phyloP scores from a whole-genome alignment of 495 filamentous ascomycete genomes.

The Penicillium cinerascens region DNA sequence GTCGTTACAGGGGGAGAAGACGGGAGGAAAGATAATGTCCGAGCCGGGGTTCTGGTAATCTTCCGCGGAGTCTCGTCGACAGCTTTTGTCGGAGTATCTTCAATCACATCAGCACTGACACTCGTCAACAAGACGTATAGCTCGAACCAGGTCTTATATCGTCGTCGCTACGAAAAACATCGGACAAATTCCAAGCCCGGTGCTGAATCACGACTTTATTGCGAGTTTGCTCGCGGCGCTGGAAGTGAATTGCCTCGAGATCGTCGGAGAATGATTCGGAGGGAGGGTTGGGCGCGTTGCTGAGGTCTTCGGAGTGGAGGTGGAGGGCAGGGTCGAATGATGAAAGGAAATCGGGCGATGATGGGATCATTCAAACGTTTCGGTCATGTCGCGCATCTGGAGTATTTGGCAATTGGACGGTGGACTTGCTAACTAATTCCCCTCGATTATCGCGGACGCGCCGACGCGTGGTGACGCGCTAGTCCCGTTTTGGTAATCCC shows the following conservation, averaged over 20 bases:
- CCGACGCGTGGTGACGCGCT: conserved; percentile 35
- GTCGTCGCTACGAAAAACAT: conserved; percentile 63
- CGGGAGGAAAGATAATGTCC: conserved; percentile 19
- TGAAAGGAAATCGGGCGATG: conserved; percentile 35
- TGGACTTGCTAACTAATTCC: conserved; percentile 3
- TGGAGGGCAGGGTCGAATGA: conserved; percentile 54
- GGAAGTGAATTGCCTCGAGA: conserved; percentile 53
- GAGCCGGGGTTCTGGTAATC: conserved; percentile 12
- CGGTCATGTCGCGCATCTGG: conserved; percentile 6
- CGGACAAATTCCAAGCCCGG: conserved; percentile 53
- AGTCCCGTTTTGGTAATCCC: conserved; percentile 23
- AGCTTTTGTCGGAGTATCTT: conserved; percentile 43
- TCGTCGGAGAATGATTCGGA: conserved; percentile 56
- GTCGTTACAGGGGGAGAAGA: conserved; percentile 36
- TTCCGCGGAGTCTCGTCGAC: conserved; percentile 25
- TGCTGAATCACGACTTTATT: conserved; percentile 65
- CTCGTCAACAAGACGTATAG: background rate
- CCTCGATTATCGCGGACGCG: conserved; percentile 24
- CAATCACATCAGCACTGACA: conserved; percentile 6
- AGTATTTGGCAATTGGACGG: background rate
- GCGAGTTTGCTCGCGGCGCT: conserved; percentile 47
- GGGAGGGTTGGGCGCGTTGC: conserved; percentile 22
- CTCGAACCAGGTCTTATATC: conserved; percentile 46
- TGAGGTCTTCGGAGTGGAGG: conserved; percentile 45
- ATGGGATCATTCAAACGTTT: conserved; percentile 35